Evolutionary conservation across 1,284 basidiomycete species (phyloP).

Genomic region (Malassezia vespertilionis): DNA sequence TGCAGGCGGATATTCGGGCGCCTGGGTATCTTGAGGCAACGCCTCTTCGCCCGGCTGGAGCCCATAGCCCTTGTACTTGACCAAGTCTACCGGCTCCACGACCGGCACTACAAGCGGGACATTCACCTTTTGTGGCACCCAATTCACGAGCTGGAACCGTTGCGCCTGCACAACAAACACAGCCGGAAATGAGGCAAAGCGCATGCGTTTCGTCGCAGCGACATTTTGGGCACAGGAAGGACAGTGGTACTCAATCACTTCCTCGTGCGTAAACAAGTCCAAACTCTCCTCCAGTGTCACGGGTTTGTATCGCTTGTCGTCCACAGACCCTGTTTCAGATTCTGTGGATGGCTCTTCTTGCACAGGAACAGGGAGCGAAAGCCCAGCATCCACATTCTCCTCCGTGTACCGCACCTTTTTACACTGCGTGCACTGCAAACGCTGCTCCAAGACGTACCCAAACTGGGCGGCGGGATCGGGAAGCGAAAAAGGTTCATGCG

Average conservation of each 20-base stretch:
- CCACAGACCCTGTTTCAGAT: background rate
- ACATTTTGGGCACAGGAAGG: conserved; percentile 58
- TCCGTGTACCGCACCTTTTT: conserved; percentile 75
- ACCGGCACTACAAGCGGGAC: conserved; percentile 69
- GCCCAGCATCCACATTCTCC: conserved; percentile 61
- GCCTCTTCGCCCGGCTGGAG: conserved; percentile 63
- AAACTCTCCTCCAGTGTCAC: conserved; percentile 64
- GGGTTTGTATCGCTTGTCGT: conserved; percentile 54
- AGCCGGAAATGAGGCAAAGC: conserved; percentile 76
- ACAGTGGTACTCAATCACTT: conserved; percentile 64
- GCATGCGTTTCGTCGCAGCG: conserved; percentile 58
- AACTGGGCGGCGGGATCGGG: conserved; percentile 61
- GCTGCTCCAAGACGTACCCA: conserved; percentile 62
- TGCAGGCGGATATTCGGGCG: background rate
- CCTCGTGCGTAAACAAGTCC: conserved; percentile 57
- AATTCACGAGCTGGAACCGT: conserved; percentile 90
- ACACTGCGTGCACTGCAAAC: conserved; percentile 60
- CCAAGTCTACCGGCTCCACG: conserved; percentile 55
- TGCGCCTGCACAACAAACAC: conserved; percentile 80
- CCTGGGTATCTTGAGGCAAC: conserved; percentile 59
- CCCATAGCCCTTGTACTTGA: conserved; percentile 63
- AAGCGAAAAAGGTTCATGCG: conserved; percentile 11
- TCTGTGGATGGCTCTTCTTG: conserved; percentile 47
- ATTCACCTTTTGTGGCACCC: conserved; percentile 91
- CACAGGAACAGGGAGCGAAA: conserved; percentile 66